A percentile compares a stretch with the other conserved stretches of the same genome.
These are phyloP conservation scores for Suillus paluster DNA, from an alignment of 768 basidiomycete genomes.

Conservation along the genomic window DNA sequence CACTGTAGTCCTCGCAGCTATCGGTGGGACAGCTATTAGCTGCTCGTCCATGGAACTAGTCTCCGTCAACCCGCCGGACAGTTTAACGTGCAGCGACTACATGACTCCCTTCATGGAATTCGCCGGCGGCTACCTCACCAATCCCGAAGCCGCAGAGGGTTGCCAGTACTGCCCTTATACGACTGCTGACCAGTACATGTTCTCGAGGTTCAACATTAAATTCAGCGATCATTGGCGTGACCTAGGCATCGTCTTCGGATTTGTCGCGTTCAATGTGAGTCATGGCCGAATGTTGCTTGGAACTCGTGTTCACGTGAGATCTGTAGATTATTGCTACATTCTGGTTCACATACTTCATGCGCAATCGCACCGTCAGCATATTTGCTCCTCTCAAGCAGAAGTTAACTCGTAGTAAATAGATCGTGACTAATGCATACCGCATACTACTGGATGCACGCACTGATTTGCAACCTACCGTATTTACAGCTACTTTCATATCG, in stretches of 20 bases:
- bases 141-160: slow-evolving; percentile 38
- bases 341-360: slow-evolving; percentile 29
- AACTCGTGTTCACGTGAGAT: not conserved
- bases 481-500: too few species aligned
- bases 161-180: slow-evolving; percentile 61
- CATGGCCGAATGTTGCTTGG: not conserved
- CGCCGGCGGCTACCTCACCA: slow-evolving; percentile 51
- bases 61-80: slow-evolving; percentile 50
- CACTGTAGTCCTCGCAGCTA: slow-evolving; percentile 38
- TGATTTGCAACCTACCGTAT: too few species aligned
- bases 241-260: slow-evolving; percentile 50
- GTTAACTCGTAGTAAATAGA: not conserved
- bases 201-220: slow-evolving; percentile 56
- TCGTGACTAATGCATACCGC: not conserved
- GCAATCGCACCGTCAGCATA: slow-evolving; percentile 25
- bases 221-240: slow-evolving; percentile 56
- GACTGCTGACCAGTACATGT: slow-evolving; percentile 58
- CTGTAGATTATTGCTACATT: slow-evolving; percentile 25
- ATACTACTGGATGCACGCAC: not conserved
- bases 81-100: slow-evolving; percentile 52
- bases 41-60: slow-evolving; percentile 69
- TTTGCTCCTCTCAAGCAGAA: slow-evolving; percentile 5
- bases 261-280: slow-evolving; percentile 49
- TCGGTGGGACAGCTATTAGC: slow-evolving; percentile 51
- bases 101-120: slow-evolving; percentile 43